Conservation (phyloP, 1,139 yeast species). For the Pichia sorboxylosa region DNA sequence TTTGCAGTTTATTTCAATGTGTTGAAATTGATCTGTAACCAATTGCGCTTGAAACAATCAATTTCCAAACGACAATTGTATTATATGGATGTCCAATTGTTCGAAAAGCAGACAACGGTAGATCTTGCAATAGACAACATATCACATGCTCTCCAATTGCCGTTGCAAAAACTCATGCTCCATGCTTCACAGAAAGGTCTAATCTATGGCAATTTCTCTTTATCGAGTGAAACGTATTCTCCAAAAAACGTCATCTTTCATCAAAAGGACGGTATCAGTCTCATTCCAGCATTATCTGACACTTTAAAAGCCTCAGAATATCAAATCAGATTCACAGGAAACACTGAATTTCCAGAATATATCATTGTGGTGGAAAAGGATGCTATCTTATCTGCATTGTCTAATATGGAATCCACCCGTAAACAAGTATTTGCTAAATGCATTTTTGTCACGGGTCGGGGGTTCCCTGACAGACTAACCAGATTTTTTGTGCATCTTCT, state of each 20-base stretch:
- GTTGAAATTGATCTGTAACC: conserved; percentile 14
- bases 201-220: conserved; percentile 28
- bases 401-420: conserved; percentile 6
- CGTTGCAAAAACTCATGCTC: conserved; percentile 28
- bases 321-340: conserved; percentile 8
- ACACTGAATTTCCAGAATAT: conserved; percentile 17
- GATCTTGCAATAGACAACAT: conserved; percentile 31
- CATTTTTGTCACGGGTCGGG: conserved; percentile 50
- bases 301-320: conserved; percentile 14
- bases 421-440: conserved; percentile 1
- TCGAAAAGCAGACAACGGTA: conserved; percentile 36
- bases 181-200: conserved; percentile 55
- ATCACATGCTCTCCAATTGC: conserved; percentile 20
- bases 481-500: conserved; percentile 43
- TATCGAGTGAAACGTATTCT: neutral
- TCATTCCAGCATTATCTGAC: conserved; percentile 6
- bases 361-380: conserved; percentile 61
- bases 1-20: conserved; percentile 18
- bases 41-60: conserved; percentile 11
- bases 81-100: conserved; percentile 52
- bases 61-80: conserved; percentile 54
- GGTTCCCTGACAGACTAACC: conserved; percentile 62
- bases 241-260: no score
- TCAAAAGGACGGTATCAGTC: neutral
- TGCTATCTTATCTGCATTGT: conserved; percentile 19